These are phyloP conservation scores for Paragyromitra xinjiangensis DNA, from an alignment of 495 filamentous ascomycete species.

Conservation along the genomic window DNA sequence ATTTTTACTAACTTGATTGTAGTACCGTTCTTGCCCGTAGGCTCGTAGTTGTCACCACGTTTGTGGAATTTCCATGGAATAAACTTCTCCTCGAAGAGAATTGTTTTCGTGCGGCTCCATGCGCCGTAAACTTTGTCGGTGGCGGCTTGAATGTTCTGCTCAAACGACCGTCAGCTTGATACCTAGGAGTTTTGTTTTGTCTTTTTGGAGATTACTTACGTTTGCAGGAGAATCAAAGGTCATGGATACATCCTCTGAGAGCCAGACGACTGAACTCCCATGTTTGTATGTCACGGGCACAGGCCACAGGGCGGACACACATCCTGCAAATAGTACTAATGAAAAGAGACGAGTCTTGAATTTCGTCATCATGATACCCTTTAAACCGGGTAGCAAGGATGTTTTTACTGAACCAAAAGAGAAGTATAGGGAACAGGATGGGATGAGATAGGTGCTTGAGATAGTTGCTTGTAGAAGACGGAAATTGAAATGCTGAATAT, in stretches of 20 bases:
- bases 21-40: conserved; percentile 59
- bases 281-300: conserved; percentile 51
- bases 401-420: not conserved
- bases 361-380: conserved; percentile 13
- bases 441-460: not conserved
- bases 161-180: not conserved
- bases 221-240: conserved; percentile 20
- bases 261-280: conserved; percentile 56
- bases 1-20: conserved; percentile 68
- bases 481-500: conserved; percentile 2
- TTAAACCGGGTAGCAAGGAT: not conserved
- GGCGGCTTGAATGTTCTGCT: conserved; percentile 23
- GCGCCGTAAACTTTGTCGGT: conserved; percentile 58
- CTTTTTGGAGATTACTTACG: conserved; percentile 19
- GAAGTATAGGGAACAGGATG: not conserved
- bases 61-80: conserved; percentile 80
- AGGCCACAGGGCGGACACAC: conserved; percentile 58
- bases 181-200: not conserved
- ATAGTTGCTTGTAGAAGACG: not conserved
- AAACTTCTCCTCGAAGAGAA: conserved; percentile 70
- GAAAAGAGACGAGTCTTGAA: conserved; percentile 31
- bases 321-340: conserved; percentile 45
- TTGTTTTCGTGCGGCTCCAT: conserved; percentile 61
- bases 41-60: conserved; percentile 70
- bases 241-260: conserved; percentile 50